These are phyloP conservation scores for Ogataea paraovalis DNA, from an alignment of 805 yeast species.

Conservation along the genomic window DNA sequence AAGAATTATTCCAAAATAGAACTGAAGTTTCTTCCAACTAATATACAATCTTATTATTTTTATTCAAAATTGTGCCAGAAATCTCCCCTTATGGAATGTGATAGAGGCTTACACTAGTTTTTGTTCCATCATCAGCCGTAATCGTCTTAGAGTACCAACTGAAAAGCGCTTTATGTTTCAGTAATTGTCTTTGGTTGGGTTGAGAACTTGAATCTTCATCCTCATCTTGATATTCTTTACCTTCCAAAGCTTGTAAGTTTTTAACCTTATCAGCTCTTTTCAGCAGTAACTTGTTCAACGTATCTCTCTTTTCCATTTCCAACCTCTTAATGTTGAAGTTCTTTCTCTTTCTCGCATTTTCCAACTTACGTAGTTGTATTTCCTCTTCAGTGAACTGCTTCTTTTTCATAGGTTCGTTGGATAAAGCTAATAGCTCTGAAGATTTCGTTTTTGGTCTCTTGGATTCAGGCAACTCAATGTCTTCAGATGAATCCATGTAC, in stretches of 20 bases:
- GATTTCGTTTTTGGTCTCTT: slow-evolving; percentile 13
- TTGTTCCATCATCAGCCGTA: slow-evolving; percentile 10
- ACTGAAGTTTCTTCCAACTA: background rate
- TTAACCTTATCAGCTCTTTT: slow-evolving; percentile 76
- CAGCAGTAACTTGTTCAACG: slow-evolving; percentile 78
- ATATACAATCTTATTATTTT: background rate
- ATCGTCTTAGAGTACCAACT: slow-evolving; percentile 35
- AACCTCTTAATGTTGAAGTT: slow-evolving; percentile 76
- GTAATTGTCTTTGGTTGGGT: slow-evolving; percentile 36
- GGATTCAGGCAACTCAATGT: slow-evolving; percentile 12
- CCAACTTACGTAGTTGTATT: slow-evolving; percentile 74
- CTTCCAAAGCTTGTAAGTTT: slow-evolving; percentile 27
- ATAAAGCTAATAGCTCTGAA: slow-evolving; percentile 31
- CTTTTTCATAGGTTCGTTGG: slow-evolving; percentile 42
- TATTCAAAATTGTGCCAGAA: background rate
- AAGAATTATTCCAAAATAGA: background rate
- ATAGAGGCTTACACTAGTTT: slow-evolving; percentile 14
- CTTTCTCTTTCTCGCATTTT: slow-evolving; percentile 82
- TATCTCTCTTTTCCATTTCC: slow-evolving; percentile 91
- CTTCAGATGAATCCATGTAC: slow-evolving; percentile 32
- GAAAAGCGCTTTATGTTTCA: slow-evolving; percentile 42
- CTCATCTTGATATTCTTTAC: slow-evolving; percentile 29
- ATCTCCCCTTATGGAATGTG: slow-evolving; percentile 10
- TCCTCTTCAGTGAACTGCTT: slow-evolving; percentile 78
- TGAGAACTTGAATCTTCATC: slow-evolving; percentile 9